Evolutionary conservation across 2,329 filamentous ascomycete species (phyloP).

Genomic region (Alternaria conjuncta): DNA sequence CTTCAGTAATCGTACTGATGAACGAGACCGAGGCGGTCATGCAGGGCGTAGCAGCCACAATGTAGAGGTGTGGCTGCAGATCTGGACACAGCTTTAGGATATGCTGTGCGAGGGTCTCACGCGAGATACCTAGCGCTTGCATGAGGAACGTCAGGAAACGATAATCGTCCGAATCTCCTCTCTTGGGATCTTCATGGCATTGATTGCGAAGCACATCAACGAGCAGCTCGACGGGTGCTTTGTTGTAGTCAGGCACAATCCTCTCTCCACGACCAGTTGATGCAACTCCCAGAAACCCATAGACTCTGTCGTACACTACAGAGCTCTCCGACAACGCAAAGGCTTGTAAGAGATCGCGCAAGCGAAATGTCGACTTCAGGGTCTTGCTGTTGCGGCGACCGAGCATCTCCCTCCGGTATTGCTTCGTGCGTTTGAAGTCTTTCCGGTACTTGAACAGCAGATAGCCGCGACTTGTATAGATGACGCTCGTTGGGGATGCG

Average conservation of each 20-base stretch:
- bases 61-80: constrained; percentile 13
- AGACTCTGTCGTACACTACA: constrained; percentile 17
- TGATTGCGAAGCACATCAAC: constrained; percentile 22
- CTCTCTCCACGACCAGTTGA: constrained; percentile 5
- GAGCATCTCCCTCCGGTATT: constrained; percentile 11
- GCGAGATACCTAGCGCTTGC: constrained; percentile 12
- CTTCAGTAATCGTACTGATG: constrained; percentile 8
- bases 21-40: constrained; percentile 11
- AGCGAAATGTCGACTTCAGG: constrained; percentile 10
- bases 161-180: constrained; percentile 11
- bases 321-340: constrained; percentile 17
- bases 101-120: constrained; percentile 13
- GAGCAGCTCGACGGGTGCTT: constrained; percentile 14
- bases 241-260: constrained; percentile 21
- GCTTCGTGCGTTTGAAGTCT: constrained; percentile 14
- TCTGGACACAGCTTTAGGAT: constrained; percentile 2
- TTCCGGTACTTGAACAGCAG: constrained; percentile 18
- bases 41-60: constrained; percentile 10
- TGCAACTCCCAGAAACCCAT: constrained; percentile 20
- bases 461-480: constrained; percentile 12
- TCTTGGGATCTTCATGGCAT: not conserved
- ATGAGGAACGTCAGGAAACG: constrained; percentile 16
- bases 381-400: constrained; percentile 15
- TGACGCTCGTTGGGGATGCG: not conserved
- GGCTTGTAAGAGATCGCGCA: constrained; percentile 18